phyloP scores from a whole-genome alignment of 805 yeast genomes.

The Saccharomycopsis malanga region DNA sequence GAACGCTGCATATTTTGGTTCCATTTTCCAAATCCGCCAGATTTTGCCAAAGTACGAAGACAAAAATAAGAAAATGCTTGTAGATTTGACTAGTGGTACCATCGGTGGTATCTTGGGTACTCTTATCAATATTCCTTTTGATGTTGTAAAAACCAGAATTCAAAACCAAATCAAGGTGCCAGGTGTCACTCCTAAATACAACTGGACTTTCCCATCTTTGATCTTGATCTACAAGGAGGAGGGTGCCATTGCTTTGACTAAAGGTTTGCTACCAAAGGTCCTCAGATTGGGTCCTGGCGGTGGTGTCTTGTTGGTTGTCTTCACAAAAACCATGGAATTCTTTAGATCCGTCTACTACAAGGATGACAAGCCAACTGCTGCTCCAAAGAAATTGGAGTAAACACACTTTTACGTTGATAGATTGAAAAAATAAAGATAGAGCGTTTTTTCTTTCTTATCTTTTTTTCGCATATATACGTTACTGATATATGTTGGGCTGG shows the following conservation, averaged over 20 bases:
- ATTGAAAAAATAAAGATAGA: too few species aligned
- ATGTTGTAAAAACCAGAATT: constrained; percentile 93
- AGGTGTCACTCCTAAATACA: constrained; percentile 80
- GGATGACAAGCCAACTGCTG: constrained; percentile 7
- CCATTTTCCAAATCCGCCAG: constrained; percentile 77
- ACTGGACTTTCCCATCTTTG: constrained; percentile 85
- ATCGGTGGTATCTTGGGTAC: constrained; percentile 98
- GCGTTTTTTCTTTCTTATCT: too few species aligned
- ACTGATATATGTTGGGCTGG: too few species aligned
- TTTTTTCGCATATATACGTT: too few species aligned
- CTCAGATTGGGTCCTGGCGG: constrained; percentile 99
- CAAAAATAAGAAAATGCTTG: constrained; percentile 66
- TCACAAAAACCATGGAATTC: constrained; percentile 90
- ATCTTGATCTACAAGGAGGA: constrained; percentile 75
- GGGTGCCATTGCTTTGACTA: constrained; percentile 85
- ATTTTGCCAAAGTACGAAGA: constrained; percentile 72
- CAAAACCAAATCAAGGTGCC: constrained; percentile 62
- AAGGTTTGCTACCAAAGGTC: constrained; percentile 96
- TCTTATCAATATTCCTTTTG: constrained; percentile 91
- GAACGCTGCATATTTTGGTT: constrained; percentile 98
- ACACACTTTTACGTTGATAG: too few species aligned
- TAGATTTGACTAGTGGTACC: constrained; percentile 87
- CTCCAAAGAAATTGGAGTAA: constrained; percentile 6
- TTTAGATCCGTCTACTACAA: constrained; percentile 47
- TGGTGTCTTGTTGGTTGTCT: constrained; percentile 95